These are phyloP conservation scores for Colletotrichum graminicola DNA, from an alignment of 2,329 filamentous ascomycete genomes.

Conservation along the genomic window DNA sequence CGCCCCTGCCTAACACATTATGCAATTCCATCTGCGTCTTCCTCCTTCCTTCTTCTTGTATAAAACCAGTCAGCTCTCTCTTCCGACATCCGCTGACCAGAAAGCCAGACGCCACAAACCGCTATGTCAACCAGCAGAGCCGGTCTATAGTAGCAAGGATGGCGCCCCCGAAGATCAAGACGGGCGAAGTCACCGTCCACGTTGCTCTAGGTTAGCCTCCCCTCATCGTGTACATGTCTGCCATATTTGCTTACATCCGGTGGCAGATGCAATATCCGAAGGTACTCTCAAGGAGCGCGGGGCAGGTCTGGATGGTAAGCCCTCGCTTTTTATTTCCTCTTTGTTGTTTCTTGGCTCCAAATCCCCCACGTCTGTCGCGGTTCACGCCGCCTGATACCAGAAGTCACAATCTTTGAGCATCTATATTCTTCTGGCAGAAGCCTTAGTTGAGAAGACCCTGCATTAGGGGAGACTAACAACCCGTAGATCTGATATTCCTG, in stretches of 20 bases:
- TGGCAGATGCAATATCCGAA: constrained; percentile 47
- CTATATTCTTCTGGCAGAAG: not conserved
- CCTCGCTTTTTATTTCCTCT: not conserved
- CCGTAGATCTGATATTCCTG: constrained; percentile 54
- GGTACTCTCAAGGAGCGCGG: constrained; percentile 54
- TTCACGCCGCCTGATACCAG: not conserved
- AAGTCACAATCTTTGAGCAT: not conserved
- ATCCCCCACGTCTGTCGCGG: not conserved
- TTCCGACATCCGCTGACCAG: not conserved
- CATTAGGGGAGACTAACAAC: not conserved
- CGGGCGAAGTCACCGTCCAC: constrained; percentile 38
- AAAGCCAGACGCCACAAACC: not conserved
- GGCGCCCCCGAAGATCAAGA: constrained; percentile 37
- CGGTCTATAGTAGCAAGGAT: constrained; percentile 12
- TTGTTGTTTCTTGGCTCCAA: not conserved
- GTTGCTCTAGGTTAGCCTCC: constrained; percentile 35
- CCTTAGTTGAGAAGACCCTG: not conserved
- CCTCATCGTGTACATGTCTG: no score
- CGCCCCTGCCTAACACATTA: not conserved
- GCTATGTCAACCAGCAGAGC: not conserved
- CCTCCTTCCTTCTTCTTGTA: not conserved
- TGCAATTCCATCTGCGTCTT: not conserved
- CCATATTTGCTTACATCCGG: not conserved
- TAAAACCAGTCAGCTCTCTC: not conserved
- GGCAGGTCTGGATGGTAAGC: constrained; percentile 57